Percentiles rank a stretch among this genome's conserved stretches.
These are phyloP conservation scores for Salmacisia buchloeana DNA, from an alignment of 1,284 basidiomycete species.

Conservation along the genomic window DNA sequence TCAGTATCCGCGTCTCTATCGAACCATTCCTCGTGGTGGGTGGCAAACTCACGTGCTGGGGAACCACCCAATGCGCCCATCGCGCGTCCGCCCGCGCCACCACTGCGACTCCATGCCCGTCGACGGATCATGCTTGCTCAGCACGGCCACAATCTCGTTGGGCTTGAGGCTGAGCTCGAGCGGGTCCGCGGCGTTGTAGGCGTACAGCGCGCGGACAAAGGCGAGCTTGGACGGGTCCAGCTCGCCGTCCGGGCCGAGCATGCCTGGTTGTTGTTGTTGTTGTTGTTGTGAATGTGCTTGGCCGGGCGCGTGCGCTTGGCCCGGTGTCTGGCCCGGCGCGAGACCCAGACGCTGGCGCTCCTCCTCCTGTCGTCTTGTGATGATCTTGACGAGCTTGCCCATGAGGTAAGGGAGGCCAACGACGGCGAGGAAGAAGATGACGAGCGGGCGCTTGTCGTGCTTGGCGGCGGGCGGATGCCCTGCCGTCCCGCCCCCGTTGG, in stretches of 20 bases:
- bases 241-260: conserved; percentile 37
- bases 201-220: conserved; percentile 80
- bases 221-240: conserved; percentile 62
- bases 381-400: conserved; percentile 76
- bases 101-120: conserved; percentile 72
- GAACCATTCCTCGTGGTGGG: background rate
- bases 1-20: conserved; percentile 8
- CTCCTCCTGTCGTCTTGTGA: conserved; percentile 62
- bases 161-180: conserved; percentile 77
- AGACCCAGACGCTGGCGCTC: conserved; percentile 50
- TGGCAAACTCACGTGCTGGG: conserved; percentile 65
- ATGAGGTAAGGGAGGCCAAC: conserved; percentile 91
- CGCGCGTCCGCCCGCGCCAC: conserved; percentile 92
- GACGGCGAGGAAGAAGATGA: conserved; percentile 92
- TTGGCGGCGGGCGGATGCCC: background rate
- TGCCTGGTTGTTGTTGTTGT: conserved; percentile 18
- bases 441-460: conserved; percentile 71
- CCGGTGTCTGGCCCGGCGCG: conserved; percentile 52
- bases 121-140: conserved; percentile 59
- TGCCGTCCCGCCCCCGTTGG: conserved; percentile 20
- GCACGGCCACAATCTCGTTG: conserved; percentile 90
- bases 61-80: conserved; percentile 95
- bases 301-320: conserved; percentile 27
- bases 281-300: conserved; percentile 57
- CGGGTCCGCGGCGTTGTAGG: conserved; percentile 60